Conservation (phyloP, 2,329 filamentous ascomycete species). For the Pseudocercospora eumusae region DNA sequence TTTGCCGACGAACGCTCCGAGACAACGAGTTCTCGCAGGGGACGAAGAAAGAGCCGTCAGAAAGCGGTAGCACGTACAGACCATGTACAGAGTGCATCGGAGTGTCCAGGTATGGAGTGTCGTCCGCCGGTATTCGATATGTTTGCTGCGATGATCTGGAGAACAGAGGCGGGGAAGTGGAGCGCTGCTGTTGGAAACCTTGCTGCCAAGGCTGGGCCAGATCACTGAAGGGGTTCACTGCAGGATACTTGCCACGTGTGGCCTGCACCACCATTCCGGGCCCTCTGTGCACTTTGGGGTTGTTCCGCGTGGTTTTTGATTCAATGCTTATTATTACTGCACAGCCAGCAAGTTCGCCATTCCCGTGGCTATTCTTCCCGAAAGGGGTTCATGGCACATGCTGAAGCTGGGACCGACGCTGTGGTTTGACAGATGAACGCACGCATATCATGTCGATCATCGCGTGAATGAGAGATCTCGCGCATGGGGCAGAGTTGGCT, state of each 20-base stretch:
- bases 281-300: neutral
- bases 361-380: neutral
- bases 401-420: neutral
- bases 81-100: neutral
- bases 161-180: conserved; percentile 13
- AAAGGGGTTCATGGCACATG: neutral
- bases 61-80: neutral
- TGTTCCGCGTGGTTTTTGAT: neutral
- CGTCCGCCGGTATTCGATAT: neutral
- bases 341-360: neutral
- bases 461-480: neutral
- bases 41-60: neutral
- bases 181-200: neutral
- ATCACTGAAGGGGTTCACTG: neutral
- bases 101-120: neutral
- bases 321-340: neutral
- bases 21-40: no score
- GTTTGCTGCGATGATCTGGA: conserved; percentile 6
- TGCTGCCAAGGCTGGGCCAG: conserved; percentile 10
- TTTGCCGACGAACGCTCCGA: no score
- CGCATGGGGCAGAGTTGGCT: neutral
- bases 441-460: neutral
- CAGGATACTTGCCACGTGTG: neutral
- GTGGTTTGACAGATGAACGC: neutral
- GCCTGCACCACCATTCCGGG: neutral